Evolutionary conservation across 1,284 basidiomycete genomes (phyloP).

Genomic region (Pseudomicrostroma phylloplanum): DNA sequence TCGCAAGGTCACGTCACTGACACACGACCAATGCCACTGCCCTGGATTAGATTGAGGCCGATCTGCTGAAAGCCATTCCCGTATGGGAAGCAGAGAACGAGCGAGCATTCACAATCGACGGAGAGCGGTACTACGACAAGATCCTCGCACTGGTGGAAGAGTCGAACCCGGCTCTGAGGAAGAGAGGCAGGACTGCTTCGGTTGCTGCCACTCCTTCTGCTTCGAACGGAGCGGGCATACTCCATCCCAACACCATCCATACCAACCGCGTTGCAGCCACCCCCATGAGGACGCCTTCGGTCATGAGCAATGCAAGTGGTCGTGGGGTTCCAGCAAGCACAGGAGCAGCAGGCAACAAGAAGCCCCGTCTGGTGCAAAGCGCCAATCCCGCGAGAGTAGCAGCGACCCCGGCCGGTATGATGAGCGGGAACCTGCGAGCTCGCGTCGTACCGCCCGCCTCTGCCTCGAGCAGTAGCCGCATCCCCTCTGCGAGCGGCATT

Average conservation of each 20-base stretch:
- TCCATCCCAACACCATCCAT: neutral
- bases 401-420: no score
- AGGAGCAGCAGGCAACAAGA: neutral
- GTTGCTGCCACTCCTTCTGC: conserved; percentile 8
- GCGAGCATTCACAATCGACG: conserved; percentile 75
- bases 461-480: no score
- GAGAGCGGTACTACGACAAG: conserved; percentile 71
- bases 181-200: conserved; percentile 5
- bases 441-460: neutral
- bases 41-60: conserved; percentile 59
- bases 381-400: no score
- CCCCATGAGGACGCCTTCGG: neutral
- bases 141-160: conserved; percentile 53
- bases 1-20: neutral
- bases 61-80: conserved; percentile 72
- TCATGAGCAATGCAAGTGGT: neutral
- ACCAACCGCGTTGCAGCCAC: conserved; percentile 1
- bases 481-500: no score
- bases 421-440: neutral
- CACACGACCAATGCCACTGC: neutral
- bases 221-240: conserved; percentile 1
- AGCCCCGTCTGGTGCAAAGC: neutral
- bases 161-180: neutral
- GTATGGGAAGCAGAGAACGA: conserved; percentile 78
- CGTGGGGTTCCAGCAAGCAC: conserved; percentile 2